A percentile compares a stretch with the other conserved stretches of the same genome.
phyloP scores from a whole-genome alignment of 768 basidiomycete genomes.

The Mycena galopus region DNA sequence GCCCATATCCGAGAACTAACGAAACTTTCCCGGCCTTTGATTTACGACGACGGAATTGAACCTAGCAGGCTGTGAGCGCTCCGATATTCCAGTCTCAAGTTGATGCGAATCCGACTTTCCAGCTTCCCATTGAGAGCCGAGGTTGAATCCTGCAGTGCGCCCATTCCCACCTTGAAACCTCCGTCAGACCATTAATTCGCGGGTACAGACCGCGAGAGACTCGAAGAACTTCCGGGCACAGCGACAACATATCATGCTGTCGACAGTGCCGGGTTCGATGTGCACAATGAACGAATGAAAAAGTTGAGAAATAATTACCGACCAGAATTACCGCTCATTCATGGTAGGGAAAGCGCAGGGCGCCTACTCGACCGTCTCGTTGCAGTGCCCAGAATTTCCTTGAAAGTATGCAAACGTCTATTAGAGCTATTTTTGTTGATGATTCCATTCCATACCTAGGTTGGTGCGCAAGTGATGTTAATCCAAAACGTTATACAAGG shows the following conservation, averaged over 20 bases:
- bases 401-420: constrained; percentile 56
- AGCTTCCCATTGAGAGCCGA: constrained; percentile 85
- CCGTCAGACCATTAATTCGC: neutral
- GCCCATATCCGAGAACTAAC: constrained; percentile 69
- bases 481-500: constrained; percentile 79
- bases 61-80: constrained; percentile 81
- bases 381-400: constrained; percentile 58
- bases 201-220: constrained; percentile 59
- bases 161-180: neutral
- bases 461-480: constrained; percentile 87
- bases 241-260: constrained; percentile 52
- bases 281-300: constrained; percentile 48
- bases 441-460: constrained; percentile 50
- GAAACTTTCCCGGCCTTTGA: constrained; percentile 66
- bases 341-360: constrained; percentile 39
- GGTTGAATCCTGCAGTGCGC: constrained; percentile 73
- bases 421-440: neutral
- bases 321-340: neutral
- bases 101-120: constrained; percentile 3
- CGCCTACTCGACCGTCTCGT: constrained; percentile 62
- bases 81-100: neutral
- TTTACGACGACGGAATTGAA: constrained; percentile 78
- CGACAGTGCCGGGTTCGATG: constrained; percentile 61
- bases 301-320: constrained; percentile 1
- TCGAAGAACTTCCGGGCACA: constrained; percentile 60